phyloP scores from a whole-genome alignment of 257 asterid species.

The Solanum chilense region DNA sequence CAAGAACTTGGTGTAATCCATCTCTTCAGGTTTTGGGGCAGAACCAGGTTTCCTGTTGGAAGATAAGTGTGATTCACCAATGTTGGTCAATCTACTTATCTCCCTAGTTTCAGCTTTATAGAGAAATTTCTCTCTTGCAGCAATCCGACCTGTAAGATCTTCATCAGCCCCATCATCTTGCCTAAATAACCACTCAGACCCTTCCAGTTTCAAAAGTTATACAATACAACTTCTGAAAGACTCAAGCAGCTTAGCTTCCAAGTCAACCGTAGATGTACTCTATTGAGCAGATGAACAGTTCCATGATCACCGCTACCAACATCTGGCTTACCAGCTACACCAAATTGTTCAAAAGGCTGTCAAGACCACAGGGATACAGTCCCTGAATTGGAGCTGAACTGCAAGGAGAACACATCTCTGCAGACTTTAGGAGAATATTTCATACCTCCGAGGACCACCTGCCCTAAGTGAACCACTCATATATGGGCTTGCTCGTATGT shows the following conservation, averaged over 20 bases:
- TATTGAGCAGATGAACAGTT: slow-evolving; percentile 13
- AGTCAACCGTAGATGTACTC: too few relatives aligned
- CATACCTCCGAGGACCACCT: slow-evolving; percentile 37
- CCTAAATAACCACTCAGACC: too few relatives aligned
- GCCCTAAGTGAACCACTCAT: slow-evolving; percentile 32
- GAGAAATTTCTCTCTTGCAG: too few relatives aligned
- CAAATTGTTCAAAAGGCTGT: slow-evolving; percentile 85
- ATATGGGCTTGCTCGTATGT: slow-evolving; percentile 26
- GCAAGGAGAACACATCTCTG: slow-evolving; percentile 49
- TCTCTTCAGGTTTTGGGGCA: too few relatives aligned
- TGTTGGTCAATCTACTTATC: too few relatives aligned
- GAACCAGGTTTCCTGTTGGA: too few relatives aligned
- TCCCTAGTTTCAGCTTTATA: too few relatives aligned
- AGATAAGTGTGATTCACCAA: too few relatives aligned
- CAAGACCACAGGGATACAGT: slow-evolving; percentile 68
- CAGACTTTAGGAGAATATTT: slow-evolving; percentile 44
- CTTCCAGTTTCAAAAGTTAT: too few relatives aligned
- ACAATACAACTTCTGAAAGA: slow-evolving; percentile 67
- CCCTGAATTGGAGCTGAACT: slow-evolving; percentile 31
- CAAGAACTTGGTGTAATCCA: too few relatives aligned
- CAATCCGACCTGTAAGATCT: too few relatives aligned
- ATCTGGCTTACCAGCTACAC: slow-evolving; percentile 64
- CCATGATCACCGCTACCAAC: slow-evolving; percentile 2
- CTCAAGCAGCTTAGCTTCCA: slow-evolving; percentile 77
- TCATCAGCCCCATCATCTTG: too few relatives aligned